phyloP scores from a whole-genome alignment of 441 rosid species.

The Melastoma candidum region DNA sequence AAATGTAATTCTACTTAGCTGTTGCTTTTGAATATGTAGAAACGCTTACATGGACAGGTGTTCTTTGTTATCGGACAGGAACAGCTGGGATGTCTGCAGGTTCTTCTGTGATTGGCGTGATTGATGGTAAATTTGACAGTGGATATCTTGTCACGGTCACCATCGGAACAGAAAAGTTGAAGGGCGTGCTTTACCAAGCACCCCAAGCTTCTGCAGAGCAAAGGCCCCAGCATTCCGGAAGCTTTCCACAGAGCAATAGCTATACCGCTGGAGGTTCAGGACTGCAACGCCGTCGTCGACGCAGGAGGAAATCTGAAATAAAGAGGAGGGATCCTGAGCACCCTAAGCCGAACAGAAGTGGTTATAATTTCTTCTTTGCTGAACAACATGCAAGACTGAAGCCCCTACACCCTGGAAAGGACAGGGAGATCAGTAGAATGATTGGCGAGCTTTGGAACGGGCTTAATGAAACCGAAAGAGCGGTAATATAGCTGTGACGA shows the following conservation, averaged over 20 bases:
- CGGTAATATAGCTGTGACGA: slow-evolving; percentile 27
- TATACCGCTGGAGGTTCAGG: slow-evolving; percentile 23
- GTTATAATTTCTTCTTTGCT: slow-evolving; percentile 88
- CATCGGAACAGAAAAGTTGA: slow-evolving; percentile 66
- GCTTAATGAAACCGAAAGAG: slow-evolving; percentile 45
- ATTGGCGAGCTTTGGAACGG: slow-evolving; percentile 95
- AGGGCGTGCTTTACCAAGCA: slow-evolving; percentile 74
- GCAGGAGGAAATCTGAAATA: slow-evolving; percentile 82
- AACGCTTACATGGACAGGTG: too few relatives aligned
- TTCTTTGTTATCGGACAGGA: slow-evolving; percentile 18
- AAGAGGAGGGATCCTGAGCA: slow-evolving; percentile 87
- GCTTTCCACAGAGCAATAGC: slow-evolving; percentile 21
- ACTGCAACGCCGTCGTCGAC: slow-evolving; percentile 51
- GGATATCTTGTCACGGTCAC: slow-evolving; percentile 86
- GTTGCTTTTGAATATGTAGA: too few relatives aligned
- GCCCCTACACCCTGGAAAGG: slow-evolving; percentile 87
- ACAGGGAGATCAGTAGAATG: slow-evolving; percentile 86
- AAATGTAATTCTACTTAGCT: too few relatives aligned
- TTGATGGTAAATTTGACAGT: slow-evolving; percentile 84
- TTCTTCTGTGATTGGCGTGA: slow-evolving; percentile 68
- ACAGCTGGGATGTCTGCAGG: slow-evolving; percentile 28
- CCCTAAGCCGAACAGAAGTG: slow-evolving; percentile 91
- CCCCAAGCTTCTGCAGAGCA: slow-evolving; percentile 27
- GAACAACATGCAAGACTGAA: slow-evolving; percentile 91
- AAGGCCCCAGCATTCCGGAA: slow-evolving; percentile 23